A percentile compares a stretch with the other conserved stretches of the same genome.
Evolutionary conservation across 208 protist genomes (phyloP).

Genomic region (Kentomonas sorsogonicus): DNA sequence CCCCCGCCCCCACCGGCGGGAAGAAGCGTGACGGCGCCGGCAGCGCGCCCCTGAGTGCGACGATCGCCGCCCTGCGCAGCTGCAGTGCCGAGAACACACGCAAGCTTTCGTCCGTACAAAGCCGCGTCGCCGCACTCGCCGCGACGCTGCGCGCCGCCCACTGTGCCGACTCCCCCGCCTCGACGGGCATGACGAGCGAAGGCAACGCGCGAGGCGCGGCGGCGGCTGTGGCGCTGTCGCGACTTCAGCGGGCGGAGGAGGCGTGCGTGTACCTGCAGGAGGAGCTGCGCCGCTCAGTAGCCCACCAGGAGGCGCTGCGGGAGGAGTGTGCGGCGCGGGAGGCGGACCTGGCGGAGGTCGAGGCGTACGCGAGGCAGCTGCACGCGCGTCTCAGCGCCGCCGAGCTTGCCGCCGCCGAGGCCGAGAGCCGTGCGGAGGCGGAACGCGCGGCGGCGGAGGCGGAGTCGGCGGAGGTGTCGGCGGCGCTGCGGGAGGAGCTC

Average conservation of each 20-base stretch:
- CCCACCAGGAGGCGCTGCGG: slow-evolving; percentile 17
- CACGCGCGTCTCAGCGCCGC: no score
- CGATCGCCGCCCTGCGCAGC: neutral
- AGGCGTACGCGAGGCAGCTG: slow-evolving; percentile 12
- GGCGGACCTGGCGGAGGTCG: slow-evolving; percentile 20
- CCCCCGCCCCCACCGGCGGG: neutral
- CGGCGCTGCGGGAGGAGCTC: slow-evolving; percentile 7
- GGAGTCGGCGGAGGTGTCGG: slow-evolving; percentile 7
- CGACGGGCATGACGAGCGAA: no score
- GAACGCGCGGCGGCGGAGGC: slow-evolving; percentile 5
- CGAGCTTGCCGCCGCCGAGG: no score
- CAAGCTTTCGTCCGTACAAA: neutral
- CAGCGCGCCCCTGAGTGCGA: neutral
- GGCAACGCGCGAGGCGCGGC: neutral
- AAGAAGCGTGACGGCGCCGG: no score
- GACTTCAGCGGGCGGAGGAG: slow-evolving; percentile 15
- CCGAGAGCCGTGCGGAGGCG: no score
- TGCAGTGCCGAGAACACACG: neutral
- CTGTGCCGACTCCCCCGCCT: no score
- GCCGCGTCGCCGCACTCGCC: neutral
- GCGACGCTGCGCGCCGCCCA: no score
- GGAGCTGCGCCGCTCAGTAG: slow-evolving; percentile 6
- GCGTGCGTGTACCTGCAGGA: slow-evolving; percentile 40
- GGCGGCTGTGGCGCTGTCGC: neutral
- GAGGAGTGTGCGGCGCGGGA: slow-evolving; percentile 35